These are phyloP conservation scores for Choiromyces venosus DNA, from an alignment of 495 filamentous ascomycete species.

Conservation along the genomic window DNA sequence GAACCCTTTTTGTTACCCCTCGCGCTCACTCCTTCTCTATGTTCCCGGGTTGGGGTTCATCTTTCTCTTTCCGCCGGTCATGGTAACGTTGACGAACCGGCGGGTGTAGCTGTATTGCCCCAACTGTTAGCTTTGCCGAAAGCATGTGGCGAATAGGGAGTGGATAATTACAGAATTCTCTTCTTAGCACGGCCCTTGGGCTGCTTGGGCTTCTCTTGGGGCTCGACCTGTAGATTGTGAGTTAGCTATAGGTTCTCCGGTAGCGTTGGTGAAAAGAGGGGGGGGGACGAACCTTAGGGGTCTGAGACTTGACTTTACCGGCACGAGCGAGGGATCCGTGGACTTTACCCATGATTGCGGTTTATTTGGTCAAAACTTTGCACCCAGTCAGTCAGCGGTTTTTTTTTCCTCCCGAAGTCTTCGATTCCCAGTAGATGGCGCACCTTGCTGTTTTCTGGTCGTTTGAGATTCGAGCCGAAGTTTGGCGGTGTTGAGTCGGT, in stretches of 20 bases:
- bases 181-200: conserved; percentile 99
- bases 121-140: not conserved
- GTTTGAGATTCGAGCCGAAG: not conserved
- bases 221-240: conserved; percentile 63
- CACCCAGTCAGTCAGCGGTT: not conserved
- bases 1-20: conserved; percentile 14
- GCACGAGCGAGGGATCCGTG: conserved; percentile 93
- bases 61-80: conserved; percentile 99
- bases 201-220: conserved; percentile 84
- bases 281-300: conserved; percentile 65
- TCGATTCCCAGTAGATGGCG: not conserved
- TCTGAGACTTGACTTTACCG: conserved; percentile 92
- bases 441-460: not conserved
- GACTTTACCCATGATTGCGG: conserved; percentile 78
- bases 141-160: not conserved
- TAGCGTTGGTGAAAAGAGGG: conserved; percentile 9
- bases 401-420: not conserved
- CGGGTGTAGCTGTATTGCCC: conserved; percentile 84
- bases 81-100: conserved; percentile 98
- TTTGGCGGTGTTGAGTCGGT: not conserved
- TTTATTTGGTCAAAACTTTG: conserved; percentile 25
- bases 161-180: conserved; percentile 58
- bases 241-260: conserved; percentile 21
- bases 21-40: conserved; percentile 33
- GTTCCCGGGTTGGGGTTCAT: conserved; percentile 62